Base-by-base conservation (phyloP, 768 basidiomycete genomes). In the Agrocybe pediades region DNA sequence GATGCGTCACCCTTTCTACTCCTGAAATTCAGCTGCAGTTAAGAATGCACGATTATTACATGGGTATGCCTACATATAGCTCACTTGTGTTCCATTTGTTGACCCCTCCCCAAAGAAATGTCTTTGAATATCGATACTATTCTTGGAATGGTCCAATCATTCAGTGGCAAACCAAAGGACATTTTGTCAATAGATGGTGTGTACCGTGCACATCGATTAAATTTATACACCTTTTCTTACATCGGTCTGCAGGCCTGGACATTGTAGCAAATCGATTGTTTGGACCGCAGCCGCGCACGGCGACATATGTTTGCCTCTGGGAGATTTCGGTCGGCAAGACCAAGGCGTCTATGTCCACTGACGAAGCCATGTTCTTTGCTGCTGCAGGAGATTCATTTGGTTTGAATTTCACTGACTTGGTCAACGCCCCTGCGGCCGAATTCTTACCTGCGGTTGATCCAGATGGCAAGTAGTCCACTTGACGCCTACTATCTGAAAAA, bases 221-320 rank as follows among this genome's bases (percentile, higher is more conserved):
- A 5, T 33, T 26, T 9, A 15, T 16, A 17, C 33, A 40, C 9
- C 26, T 25, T 41, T 41, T 26, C 43, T 45, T 26, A 33, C 53
- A 11, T 49, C 27, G 24, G 41, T 21, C 44, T 58, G n/a, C 57
- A 90, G 92, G 89, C 9, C 68, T 95, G 59, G 82, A 91, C 55
- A 82, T 98, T 44, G 83, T 84, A 13, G 87, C 91, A 1, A 83
- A 97, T 65, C 84, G 95, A 21, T 73, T 98, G 9, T 96, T 97
- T 64, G 96, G 96, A 7, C 91, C 92, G 11, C 84, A 86, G 53
- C 96, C 96, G 6, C 81, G 83, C 2, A 90, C 90, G 0, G 71
- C 89, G 1, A 87, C 93, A 1, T 98, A 98, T 63, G 74, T 96
- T 5, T 98, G 95, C 65, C 81, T 97, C 13, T 98, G 96, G 96